Conservation (phyloP, 352 stramenopile species). For the Peronospora farinosa region DNA sequence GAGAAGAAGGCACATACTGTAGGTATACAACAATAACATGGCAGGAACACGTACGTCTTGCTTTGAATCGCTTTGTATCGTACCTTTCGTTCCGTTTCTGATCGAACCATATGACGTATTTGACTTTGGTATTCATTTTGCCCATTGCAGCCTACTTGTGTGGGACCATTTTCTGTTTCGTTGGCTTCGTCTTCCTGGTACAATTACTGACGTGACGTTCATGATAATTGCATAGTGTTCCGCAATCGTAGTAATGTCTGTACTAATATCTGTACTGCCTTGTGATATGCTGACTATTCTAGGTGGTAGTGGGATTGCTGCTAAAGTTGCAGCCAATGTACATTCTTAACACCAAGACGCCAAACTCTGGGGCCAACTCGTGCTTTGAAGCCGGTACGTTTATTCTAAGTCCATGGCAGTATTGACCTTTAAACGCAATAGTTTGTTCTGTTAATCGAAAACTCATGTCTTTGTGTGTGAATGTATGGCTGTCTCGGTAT, state of each 20-base stretch:
- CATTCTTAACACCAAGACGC: conserved; percentile 64
- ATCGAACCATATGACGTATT: conserved; percentile 4
- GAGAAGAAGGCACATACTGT: conserved; percentile 4
- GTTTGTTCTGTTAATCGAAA: background rate
- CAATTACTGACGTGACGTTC: conserved; percentile 8
- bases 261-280: conserved; percentile 2
- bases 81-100: background rate
- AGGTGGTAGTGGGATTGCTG: conserved; percentile 64
- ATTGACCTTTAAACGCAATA: too few species aligned
- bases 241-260: background rate
- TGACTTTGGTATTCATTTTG: background rate
- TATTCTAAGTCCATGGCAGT: background rate
- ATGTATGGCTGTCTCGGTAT: conserved; percentile 5
- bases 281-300: conserved; percentile 1
- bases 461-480: conserved; percentile 1
- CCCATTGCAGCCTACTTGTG: conserved; percentile 51
- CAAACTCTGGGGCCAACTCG: conserved; percentile 59
- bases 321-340: conserved; percentile 73
- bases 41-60: conserved; percentile 18
- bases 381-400: conserved; percentile 73
- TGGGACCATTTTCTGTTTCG: conserved; percentile 73
- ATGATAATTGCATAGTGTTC: conserved; percentile 1
- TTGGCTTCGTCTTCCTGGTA: conserved; percentile 76
- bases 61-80: background rate
- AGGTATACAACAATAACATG: conserved; percentile 12